These are phyloP conservation scores for Alternaria incomplexa DNA, from an alignment of 2,329 filamentous ascomycete genomes.

Conservation along the genomic window DNA sequence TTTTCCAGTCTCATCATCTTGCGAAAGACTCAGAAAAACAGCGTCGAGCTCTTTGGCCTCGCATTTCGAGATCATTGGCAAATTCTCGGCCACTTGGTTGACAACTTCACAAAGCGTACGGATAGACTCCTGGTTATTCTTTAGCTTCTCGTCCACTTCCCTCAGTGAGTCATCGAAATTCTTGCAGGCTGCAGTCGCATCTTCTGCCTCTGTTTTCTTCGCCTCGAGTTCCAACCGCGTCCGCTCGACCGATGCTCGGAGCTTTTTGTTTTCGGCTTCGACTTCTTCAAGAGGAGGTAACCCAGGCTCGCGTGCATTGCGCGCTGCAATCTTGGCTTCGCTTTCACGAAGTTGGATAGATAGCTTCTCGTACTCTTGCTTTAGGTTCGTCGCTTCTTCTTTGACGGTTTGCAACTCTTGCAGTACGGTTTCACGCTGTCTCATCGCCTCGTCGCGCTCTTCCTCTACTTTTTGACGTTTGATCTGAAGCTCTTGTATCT, in stretches of 20 bases:
- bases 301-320: neutral
- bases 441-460: neutral
- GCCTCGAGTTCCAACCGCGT: neutral
- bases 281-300: neutral
- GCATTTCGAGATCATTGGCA: neutral
- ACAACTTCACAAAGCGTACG: neutral
- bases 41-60: neutral
- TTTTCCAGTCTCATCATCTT: neutral
- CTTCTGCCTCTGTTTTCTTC: neutral
- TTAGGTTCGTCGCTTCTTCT: neutral
- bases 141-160: neutral
- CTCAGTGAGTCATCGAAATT: neutral
- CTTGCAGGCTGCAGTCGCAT: neutral
- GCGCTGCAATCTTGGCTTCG: neutral
- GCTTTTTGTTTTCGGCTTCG: neutral
- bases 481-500: neutral
- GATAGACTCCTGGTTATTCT: neutral
- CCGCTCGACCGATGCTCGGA: neutral
- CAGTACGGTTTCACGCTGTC: neutral
- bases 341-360: neutral
- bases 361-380: neutral
- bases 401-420: slow-evolving; percentile 1
- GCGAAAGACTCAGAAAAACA: neutral
- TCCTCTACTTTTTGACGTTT: neutral
- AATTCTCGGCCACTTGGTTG: neutral